Conservation (phyloP, 257 asterid species). For the Fraxinus cuspidata region DNA sequence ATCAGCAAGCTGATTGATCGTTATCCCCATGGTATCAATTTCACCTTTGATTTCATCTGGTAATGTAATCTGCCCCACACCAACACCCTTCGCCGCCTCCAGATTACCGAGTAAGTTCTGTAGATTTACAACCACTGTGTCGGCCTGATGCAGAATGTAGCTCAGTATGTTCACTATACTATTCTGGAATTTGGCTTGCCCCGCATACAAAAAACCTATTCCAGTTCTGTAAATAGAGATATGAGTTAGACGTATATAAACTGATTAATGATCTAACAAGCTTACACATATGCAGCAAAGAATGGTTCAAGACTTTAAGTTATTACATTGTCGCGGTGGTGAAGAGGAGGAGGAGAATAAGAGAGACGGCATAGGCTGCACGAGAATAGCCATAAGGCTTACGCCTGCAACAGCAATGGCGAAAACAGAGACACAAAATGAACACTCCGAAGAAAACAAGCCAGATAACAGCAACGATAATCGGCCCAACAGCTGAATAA, state of each 20-base stretch:
- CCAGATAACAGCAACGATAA: constrained; percentile 24
- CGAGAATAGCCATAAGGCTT: constrained; percentile 29
- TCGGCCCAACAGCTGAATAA: constrained; percentile 29
- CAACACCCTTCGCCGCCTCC: constrained; percentile 32
- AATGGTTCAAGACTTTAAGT: background rate
- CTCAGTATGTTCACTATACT: constrained; percentile 36
- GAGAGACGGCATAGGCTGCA: constrained; percentile 24
- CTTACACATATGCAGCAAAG: too few species aligned
- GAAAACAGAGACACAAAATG: constrained; percentile 30
- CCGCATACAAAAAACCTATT: constrained; percentile 18
- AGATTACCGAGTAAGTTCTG: constrained; percentile 28
- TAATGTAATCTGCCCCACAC: constrained; percentile 13
- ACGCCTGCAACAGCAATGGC: constrained; percentile 31
- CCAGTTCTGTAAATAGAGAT: constrained; percentile 21
- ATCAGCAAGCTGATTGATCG: constrained; percentile 7
- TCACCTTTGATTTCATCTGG: constrained; percentile 15
- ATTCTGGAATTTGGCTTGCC: constrained; percentile 34
- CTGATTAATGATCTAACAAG: background rate
- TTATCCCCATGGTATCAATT: constrained; percentile 7
- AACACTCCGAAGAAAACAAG: constrained; percentile 32
- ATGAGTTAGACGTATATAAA: background rate
- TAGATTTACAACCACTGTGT: constrained; percentile 25
- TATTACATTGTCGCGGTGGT: constrained; percentile 33
- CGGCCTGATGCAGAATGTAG: constrained; percentile 32
- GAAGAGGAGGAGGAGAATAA: constrained; percentile 24